Evolutionary conservation across 192 early-diverging fungal species (phyloP).

Genomic region (Umbelopsis sp.): DNA sequence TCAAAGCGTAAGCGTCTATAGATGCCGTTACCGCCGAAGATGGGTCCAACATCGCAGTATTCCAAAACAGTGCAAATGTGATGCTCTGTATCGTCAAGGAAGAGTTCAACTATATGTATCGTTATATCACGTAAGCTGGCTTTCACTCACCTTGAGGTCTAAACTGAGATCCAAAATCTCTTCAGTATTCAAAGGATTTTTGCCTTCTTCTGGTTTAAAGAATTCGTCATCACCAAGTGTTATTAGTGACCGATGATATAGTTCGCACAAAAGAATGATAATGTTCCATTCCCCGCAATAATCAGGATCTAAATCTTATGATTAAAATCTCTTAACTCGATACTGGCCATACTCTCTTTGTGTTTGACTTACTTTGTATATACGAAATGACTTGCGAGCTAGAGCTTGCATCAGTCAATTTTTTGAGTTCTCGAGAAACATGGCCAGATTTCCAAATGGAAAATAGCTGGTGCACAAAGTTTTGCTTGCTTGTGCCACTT

Average conservation of each 20-base stretch:
- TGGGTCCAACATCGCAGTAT: conserved; percentile 45
- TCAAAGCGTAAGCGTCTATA: conserved; percentile 55
- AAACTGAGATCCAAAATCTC: conserved; percentile 58
- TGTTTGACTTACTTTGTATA: background rate
- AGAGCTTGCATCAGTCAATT: background rate
- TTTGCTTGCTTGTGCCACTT: background rate
- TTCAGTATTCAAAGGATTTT: conserved; percentile 51
- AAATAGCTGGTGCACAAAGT: conserved; percentile 7
- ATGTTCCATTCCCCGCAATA: conserved; percentile 57
- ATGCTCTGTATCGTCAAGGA: conserved; percentile 53
- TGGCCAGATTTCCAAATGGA: background rate
- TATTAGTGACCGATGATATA: conserved; percentile 70
- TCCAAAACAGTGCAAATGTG: conserved; percentile 79
- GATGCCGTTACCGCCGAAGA: conserved; percentile 32
- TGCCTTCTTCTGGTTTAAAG: conserved; percentile 51
- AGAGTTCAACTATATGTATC: background rate
- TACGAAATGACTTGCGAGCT: background rate
- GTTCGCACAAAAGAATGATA: conserved; percentile 72
- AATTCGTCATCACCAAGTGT: conserved; percentile 91
- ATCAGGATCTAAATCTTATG: conserved; percentile 29
- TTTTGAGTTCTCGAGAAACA: background rate
- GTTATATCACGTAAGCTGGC: background rate
- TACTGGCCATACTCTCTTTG: too few species aligned
- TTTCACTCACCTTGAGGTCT: conserved; percentile 52
- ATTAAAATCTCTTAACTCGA: background rate